These are phyloP conservation scores for Colletotrichum navitas DNA, from an alignment of 2,329 filamentous ascomycete genomes.

Conservation along the genomic window DNA sequence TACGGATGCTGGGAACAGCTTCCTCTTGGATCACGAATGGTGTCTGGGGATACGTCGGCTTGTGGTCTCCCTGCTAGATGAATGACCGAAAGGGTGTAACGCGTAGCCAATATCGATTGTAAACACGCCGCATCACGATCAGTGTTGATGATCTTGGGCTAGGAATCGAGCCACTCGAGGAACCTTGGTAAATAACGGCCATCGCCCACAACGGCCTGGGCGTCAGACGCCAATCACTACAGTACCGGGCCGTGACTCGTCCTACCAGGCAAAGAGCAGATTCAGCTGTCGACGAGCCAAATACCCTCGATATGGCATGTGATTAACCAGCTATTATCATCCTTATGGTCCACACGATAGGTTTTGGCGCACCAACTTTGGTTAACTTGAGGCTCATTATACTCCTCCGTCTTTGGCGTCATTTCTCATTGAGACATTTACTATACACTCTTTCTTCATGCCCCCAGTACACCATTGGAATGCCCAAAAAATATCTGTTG, in stretches of 20 bases:
- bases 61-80: not conserved
- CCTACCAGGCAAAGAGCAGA: not conserved
- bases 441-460: constrained; percentile 40
- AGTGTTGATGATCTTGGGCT: not conserved
- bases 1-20: not conserved
- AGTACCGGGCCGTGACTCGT: not conserved
- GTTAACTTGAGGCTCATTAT: constrained; percentile 18
- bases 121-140: not conserved
- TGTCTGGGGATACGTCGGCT: not conserved
- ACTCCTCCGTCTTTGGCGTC: constrained; percentile 30
- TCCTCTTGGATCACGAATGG: not conserved
- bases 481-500: constrained; percentile 22
- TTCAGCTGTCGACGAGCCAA: not conserved
- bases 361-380: not conserved
- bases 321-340: not conserved
- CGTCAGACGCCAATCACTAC: not conserved
- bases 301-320: not conserved
- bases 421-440: constrained; percentile 40
- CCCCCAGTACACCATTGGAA: constrained; percentile 19
- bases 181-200: not conserved
- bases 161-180: not conserved
- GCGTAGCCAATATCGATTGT: not conserved
- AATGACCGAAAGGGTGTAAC: not conserved
- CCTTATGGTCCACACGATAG: not conserved
- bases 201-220: not conserved